These are phyloP conservation scores for Leccinum subspadiceum DNA, from an alignment of 1,284 basidiomycete genomes.

Conservation along the genomic window DNA sequence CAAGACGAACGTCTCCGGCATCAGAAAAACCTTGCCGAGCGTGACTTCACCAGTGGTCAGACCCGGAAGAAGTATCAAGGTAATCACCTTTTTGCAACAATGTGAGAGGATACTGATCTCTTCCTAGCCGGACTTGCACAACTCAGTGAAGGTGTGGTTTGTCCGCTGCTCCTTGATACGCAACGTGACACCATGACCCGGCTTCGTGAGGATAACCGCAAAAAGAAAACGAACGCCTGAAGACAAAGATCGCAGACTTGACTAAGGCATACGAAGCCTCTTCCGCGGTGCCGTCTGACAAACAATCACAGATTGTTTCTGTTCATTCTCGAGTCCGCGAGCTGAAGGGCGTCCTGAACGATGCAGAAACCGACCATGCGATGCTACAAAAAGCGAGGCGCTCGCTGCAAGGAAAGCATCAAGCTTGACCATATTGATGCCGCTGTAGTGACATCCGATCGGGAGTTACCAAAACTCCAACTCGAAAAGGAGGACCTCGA, in stretches of 20 bases:
- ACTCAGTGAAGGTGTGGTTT: conserved; percentile 65
- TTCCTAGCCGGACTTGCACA: conserved; percentile 67
- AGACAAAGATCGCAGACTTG: conserved; percentile 76
- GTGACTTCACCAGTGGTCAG: conserved; percentile 75
- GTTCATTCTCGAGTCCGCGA: conserved; percentile 85
- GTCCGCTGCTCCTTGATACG: background rate
- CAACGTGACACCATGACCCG: conserved; percentile 74
- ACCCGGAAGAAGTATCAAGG: conserved; percentile 84
- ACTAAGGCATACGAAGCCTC: conserved; percentile 79
- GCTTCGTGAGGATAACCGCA: conserved; percentile 76
- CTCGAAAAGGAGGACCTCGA: conserved; percentile 80
- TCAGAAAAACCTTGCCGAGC: conserved; percentile 71
- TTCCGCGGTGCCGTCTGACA: conserved; percentile 68
- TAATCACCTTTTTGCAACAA: conserved; percentile 27
- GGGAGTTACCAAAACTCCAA: conserved; percentile 71
- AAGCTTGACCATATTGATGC: conserved; percentile 65
- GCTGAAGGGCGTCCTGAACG: conserved; percentile 75
- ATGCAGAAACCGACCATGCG: conserved; percentile 78
- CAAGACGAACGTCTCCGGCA: conserved; percentile 77
- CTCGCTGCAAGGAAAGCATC: conserved; percentile 36
- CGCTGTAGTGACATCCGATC: conserved; percentile 50
- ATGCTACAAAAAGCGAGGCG: conserved; percentile 82
- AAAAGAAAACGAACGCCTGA: conserved; percentile 78
- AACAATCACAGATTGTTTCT: conserved; percentile 79
- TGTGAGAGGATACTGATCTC: conserved; percentile 7